Conservation (phyloP, 192 early-diverging fungal genomes). For the Allomyces macrogynus region DNA sequence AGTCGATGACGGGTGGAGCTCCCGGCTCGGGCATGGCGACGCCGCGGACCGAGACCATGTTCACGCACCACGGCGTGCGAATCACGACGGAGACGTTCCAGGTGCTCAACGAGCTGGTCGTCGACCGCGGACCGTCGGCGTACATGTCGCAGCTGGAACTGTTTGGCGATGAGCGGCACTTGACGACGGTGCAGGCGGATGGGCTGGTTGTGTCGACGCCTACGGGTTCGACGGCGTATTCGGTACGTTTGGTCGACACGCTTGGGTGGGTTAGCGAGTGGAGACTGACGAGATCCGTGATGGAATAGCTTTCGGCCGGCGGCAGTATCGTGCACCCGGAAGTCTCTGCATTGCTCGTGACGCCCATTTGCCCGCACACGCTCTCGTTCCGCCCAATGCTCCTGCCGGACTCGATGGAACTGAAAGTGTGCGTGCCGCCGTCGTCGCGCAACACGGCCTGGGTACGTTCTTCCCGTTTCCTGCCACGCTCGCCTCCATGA, state of each 20-base stretch:
- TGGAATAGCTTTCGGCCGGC: slow-evolving; percentile 61
- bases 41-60: slow-evolving; percentile 1
- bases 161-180: slow-evolving; percentile 65
- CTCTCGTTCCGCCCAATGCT: slow-evolving; percentile 90
- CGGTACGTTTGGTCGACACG: slow-evolving; percentile 16
- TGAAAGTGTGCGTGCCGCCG: slow-evolving; percentile 63
- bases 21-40: slow-evolving; percentile 7
- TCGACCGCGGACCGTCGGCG: slow-evolving; percentile 83
- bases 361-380: slow-evolving; percentile 83
- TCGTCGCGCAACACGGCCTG: slow-evolving; percentile 74
- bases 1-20: slow-evolving; percentile 6
- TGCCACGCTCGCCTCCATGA: too few species aligned
- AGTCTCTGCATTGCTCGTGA: slow-evolving; percentile 73
- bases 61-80: slow-evolving; percentile 3
- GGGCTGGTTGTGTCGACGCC: slow-evolving; percentile 85
- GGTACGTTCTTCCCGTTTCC: slow-evolving; percentile 24
- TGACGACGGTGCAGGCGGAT: slow-evolving; percentile 92
- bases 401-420: slow-evolving; percentile 76
- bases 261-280: neutral
- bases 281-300: neutral
- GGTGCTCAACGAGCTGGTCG: slow-evolving; percentile 84
- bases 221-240: slow-evolving; percentile 79
- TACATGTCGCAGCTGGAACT: slow-evolving; percentile 74
- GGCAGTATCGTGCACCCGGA: slow-evolving; percentile 90
- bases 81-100: slow-evolving; percentile 42